These are phyloP conservation scores for Termitomyces sp. DNA, from an alignment of 768 basidiomycete species.

Conservation along the genomic window DNA sequence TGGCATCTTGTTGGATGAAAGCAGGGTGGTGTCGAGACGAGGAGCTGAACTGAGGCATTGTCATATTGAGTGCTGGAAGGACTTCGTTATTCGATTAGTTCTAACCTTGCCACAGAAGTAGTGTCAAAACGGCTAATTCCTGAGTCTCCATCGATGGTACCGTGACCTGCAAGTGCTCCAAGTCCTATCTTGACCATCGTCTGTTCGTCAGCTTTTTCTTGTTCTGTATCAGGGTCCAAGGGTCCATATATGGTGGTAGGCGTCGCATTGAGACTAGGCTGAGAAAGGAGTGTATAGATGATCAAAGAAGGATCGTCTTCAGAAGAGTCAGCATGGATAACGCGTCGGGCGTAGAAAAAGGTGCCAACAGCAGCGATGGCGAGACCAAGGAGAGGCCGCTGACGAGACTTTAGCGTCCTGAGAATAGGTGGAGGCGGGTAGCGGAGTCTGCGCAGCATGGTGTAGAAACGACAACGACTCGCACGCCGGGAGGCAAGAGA, in stretches of 20 bases:
- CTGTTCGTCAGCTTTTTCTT: neutral
- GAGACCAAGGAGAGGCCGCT: conserved; percentile 3
- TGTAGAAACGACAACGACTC: neutral
- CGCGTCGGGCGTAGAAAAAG: conserved; percentile 3
- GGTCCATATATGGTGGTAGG: neutral
- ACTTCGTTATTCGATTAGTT: neutral
- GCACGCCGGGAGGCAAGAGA: neutral
- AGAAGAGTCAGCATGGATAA: conserved; percentile 8
- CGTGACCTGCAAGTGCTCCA: neutral
- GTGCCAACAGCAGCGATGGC: conserved; percentile 9
- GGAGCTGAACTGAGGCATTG: neutral
- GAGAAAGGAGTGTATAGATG: neutral
- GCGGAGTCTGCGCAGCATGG: neutral
- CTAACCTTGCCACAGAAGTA: conserved; percentile 12
- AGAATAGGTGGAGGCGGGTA: neutral
- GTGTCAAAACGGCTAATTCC: conserved; percentile 14
- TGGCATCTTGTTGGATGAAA: conserved; percentile 4
- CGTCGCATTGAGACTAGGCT: neutral
- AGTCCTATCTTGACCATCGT: neutral
- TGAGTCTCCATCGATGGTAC: conserved; percentile 6
- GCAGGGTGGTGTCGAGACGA: conserved; percentile 1
- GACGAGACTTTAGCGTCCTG: neutral
- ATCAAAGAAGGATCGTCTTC: neutral
- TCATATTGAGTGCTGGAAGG: neutral
- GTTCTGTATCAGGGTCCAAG: neutral